phyloP scores from a whole-genome alignment of 768 basidiomycete species.

The Terana coerulea region DNA sequence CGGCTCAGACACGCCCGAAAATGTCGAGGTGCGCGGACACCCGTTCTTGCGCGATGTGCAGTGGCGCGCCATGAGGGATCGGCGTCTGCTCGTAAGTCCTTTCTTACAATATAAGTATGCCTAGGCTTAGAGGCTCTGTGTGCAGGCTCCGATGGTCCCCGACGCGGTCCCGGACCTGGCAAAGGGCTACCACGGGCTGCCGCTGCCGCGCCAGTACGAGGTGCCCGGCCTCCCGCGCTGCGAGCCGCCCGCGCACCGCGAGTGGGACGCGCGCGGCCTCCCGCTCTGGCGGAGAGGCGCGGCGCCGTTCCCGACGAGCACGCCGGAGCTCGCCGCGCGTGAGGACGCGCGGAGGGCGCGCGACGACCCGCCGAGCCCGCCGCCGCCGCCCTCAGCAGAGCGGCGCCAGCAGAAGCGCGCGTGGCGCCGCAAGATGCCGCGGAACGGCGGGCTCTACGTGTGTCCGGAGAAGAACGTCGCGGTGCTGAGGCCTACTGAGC shows the following conservation, averaged over 20 bases:
- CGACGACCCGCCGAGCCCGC: too few relatives aligned
- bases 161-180: slow-evolving; percentile 18
- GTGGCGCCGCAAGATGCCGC: too few relatives aligned
- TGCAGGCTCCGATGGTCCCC: slow-evolving; percentile 43
- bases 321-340: too few relatives aligned
- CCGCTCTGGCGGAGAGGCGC: too few relatives aligned
- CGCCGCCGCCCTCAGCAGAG: too few relatives aligned
- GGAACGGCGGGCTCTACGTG: too few relatives aligned
- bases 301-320: not conserved
- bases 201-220: slow-evolving; percentile 31
- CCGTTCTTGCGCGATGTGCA: slow-evolving; percentile 43
- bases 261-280: slow-evolving; percentile 38
- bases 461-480: too few relatives aligned
- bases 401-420: too few relatives aligned
- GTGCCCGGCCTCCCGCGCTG: slow-evolving; percentile 39
- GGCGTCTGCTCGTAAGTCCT: slow-evolving; percentile 42
- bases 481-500: too few relatives aligned
- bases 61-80: slow-evolving; percentile 42
- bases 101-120: not conserved
- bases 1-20: not conserved
- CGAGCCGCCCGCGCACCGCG: slow-evolving; percentile 30
- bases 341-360: too few relatives aligned
- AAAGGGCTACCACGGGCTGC: slow-evolving; percentile 35
- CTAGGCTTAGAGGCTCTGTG: not conserved
- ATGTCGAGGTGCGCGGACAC: slow-evolving; percentile 35